phyloP scores from a whole-genome alignment of 2,329 filamentous ascomycete genomes.

The Thyridium curvatum region DNA sequence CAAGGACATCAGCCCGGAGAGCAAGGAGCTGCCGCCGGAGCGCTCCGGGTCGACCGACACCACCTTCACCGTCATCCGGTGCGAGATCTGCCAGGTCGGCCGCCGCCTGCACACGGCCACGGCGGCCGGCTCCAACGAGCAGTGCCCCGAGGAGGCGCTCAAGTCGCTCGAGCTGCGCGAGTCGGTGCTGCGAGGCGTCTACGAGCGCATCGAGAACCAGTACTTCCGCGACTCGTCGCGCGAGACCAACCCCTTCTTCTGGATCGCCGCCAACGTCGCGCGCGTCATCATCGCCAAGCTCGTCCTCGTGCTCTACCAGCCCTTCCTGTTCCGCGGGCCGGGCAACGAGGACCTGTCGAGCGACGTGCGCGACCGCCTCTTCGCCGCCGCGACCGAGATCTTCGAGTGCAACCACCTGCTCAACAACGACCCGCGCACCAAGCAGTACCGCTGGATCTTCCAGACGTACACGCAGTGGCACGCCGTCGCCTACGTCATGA shows the following conservation, averaged over 20 bases:
- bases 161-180: conserved; percentile 35
- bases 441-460: conserved; percentile 52
- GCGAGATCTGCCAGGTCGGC: conserved; percentile 33
- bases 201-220: conserved; percentile 40
- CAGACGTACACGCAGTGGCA: conserved; percentile 56
- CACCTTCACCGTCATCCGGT: conserved; percentile 36
- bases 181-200: conserved; percentile 19
- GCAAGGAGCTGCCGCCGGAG: conserved; percentile 36
- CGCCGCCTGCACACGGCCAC: conserved; percentile 30
- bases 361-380: conserved; percentile 28
- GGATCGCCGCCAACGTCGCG: conserved; percentile 40
- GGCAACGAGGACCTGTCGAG: conserved; percentile 23
- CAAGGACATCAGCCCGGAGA: conserved; percentile 39
- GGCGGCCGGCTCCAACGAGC: conserved; percentile 19
- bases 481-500: conserved; percentile 48
- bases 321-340: conserved; percentile 35
- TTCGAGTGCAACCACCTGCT: conserved; percentile 50
- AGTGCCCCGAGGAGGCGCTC: conserved; percentile 20
- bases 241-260: conserved; percentile 37
- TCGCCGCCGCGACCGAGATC: conserved; percentile 45
- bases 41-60: conserved; percentile 48
- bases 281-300: conserved; percentile 48
- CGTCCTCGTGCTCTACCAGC: conserved; percentile 47
- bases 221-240: conserved; percentile 46
- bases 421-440: conserved; percentile 40